Percentiles rank a stretch among this genome's conserved stretches.
These are phyloP conservation scores for Fusarium penzigii DNA, from an alignment of 2,329 filamentous ascomycete species.

Conservation along the genomic window DNA sequence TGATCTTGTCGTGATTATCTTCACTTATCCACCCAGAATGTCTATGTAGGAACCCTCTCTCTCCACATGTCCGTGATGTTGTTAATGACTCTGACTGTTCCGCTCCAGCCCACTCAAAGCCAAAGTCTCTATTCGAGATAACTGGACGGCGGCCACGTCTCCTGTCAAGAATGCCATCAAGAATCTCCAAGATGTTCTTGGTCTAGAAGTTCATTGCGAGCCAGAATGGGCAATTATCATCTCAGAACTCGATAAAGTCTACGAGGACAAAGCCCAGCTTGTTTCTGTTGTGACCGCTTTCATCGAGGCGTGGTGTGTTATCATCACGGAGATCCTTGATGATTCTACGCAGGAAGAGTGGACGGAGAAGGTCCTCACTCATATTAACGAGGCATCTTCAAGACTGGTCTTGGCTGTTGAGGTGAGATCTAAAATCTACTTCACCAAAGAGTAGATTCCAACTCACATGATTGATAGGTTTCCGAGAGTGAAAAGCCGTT, in stretches of 20 bases:
- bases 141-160: conserved; percentile 40
- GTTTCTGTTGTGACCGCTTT: conserved; percentile 35
- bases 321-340: conserved; percentile 43
- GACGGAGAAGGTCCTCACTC: conserved; percentile 45
- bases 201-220: conserved; percentile 39
- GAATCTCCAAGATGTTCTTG: conserved; percentile 37
- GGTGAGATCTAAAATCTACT: conserved; percentile 26
- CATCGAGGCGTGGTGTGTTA: conserved; percentile 42
- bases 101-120: conserved; percentile 43
- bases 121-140: conserved; percentile 44
- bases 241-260: conserved; percentile 38
- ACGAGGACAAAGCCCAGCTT: conserved; percentile 43
- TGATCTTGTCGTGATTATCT: no score
- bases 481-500: conserved; percentile 29
- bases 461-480: conserved; percentile 8
- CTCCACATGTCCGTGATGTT: not conserved
- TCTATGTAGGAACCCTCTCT: conserved; percentile 6
- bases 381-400: conserved; percentile 19
- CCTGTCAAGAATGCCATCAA: conserved; percentile 36
- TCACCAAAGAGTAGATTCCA: not conserved
- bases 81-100: not conserved
- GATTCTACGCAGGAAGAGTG: conserved; percentile 41
- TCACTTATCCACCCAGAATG: conserved; percentile 1
- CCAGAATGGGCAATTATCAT: conserved; percentile 47
- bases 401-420: conserved; percentile 40